Evolutionary conservation across 1,284 basidiomycete genomes (phyloP).

Genomic region (Rhodotorula sp.): DNA sequence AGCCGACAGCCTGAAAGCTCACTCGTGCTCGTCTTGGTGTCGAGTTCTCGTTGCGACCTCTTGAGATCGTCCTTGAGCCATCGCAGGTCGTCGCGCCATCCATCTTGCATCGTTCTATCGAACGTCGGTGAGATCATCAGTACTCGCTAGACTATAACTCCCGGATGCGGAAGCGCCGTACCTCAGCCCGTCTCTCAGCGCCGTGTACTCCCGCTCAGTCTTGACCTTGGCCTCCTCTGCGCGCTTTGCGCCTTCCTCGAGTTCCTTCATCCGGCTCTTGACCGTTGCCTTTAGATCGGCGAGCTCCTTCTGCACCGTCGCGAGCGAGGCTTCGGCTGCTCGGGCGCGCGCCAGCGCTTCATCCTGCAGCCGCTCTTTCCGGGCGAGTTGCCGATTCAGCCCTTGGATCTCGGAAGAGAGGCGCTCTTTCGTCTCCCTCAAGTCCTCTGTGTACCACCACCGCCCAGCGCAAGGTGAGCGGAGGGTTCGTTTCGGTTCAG

Average conservation of each 20-base stretch:
- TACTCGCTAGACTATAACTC: too few relatives aligned
- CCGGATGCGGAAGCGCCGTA: background rate
- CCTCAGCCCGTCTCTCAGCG: slow-evolving; percentile 32
- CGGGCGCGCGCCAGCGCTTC: slow-evolving; percentile 54
- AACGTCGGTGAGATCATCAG: fast-evolving
- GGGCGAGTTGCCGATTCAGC: slow-evolving; percentile 74
- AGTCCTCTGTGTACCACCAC: slow-evolving; percentile 61
- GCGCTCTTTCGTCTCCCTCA: slow-evolving; percentile 77
- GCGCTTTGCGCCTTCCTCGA: slow-evolving; percentile 41
- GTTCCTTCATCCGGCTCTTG: slow-evolving; percentile 42
- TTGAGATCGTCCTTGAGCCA: slow-evolving; percentile 28
- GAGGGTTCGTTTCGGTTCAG: too few relatives aligned
- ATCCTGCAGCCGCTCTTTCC: slow-evolving; percentile 77
- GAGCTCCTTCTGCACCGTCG: slow-evolving; percentile 28
- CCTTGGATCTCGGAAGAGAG: slow-evolving; percentile 78
- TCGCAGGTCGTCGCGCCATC: slow-evolving; percentile 32
- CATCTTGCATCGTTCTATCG: slow-evolving; percentile 23
- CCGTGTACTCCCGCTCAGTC: slow-evolving; percentile 38
- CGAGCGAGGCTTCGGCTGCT: slow-evolving; percentile 45
- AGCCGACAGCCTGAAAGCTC: background rate
- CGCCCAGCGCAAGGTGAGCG: background rate
- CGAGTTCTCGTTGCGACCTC: slow-evolving; percentile 21
- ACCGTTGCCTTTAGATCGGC: slow-evolving; percentile 16
- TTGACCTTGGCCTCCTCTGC: slow-evolving; percentile 39
- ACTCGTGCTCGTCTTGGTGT: slow-evolving; percentile 8